Evolutionary conservation across 2,329 filamentous ascomycete species (phyloP).

Genomic region (Phialemonium atrogriseum): DNA sequence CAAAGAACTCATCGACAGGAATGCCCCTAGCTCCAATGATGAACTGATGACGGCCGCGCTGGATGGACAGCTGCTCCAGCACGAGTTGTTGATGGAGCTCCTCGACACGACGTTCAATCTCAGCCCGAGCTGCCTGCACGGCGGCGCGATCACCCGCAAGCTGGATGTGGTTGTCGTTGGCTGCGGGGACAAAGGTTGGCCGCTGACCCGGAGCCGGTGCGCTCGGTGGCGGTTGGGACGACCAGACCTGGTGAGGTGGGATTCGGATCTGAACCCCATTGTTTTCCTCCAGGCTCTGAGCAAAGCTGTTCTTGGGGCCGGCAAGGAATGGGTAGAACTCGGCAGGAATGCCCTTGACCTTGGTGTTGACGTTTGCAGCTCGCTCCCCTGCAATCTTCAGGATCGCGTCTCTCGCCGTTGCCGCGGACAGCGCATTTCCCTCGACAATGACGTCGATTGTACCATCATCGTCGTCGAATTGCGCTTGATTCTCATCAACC

Average conservation of each 20-base stretch:
- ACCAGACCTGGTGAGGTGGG: slow-evolving; percentile 72
- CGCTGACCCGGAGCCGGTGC: slow-evolving; percentile 53
- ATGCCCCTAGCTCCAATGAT: slow-evolving; percentile 80
- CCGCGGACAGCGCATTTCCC: slow-evolving; percentile 82
- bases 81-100: slow-evolving; percentile 69
- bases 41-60: slow-evolving; percentile 86
- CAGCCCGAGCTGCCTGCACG: slow-evolving; percentile 69
- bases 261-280: slow-evolving; percentile 76
- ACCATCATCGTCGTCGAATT: slow-evolving; percentile 60
- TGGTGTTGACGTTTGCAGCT: slow-evolving; percentile 71
- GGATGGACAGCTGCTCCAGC: slow-evolving; percentile 71
- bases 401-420: slow-evolving; percentile 76
- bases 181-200: slow-evolving; percentile 62
- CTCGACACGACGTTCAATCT: slow-evolving; percentile 71
- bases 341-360: slow-evolving; percentile 74
- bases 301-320: slow-evolving; percentile 61
- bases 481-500: slow-evolving; percentile 52
- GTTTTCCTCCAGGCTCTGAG: slow-evolving; percentile 60
- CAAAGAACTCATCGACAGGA: slow-evolving; percentile 76
- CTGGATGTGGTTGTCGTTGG: slow-evolving; percentile 68
- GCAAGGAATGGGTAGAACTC: slow-evolving; percentile 96
- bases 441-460: slow-evolving; percentile 83
- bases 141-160: slow-evolving; percentile 79
- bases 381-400: slow-evolving; percentile 82
- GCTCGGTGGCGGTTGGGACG: slow-evolving; percentile 54